Evolutionary conservation across 345 rosid species (phyloP), one percentile per base, ranked within the genome.

Genomic region (Angophora floribunda): DNA sequence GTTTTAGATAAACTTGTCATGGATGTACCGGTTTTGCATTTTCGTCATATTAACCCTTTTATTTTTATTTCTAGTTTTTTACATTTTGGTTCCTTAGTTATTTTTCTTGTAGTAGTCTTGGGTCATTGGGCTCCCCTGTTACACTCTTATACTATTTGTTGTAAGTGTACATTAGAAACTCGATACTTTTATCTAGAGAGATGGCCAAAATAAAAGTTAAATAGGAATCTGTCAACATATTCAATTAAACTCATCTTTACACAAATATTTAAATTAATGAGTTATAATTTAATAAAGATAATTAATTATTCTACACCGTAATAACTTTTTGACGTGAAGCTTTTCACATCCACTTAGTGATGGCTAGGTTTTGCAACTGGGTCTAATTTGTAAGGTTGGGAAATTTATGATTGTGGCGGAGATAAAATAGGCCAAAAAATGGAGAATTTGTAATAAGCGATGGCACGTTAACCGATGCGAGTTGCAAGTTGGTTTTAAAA

Each of bases 181-280:
- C 6, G 1, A 36, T 36, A 36, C 26, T 2, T 70, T 70, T 6
- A 70, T 26, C 19, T 36, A 70, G 13, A 1, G 7, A 70, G 26
- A 70, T 70, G 3, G 26, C 6, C 47, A 70, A 70, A 4, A 70
- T 13, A 6, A 26, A 70, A 70, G 47, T 1, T 12, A 1, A 70
- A 6, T 36, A 0, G 4, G 4, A 36, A 3, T 1, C 11, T 1
- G 10, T 70, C 6, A 22, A 36, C 13, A 36, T 75, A 36, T 75
- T 12, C 19, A 36, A 3, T 75, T 36, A 7, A 6, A 19, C 7
- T 2, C 4, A 75, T 32, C 13, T 70, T 70, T 13, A 70, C 21
- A 9, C 1, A 36, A 0, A 70, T 75, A 0, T 1, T 75, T 36
- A 5, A 19, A 47, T 75, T 44, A 19, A 75, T 3, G 4, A 75